Percentiles rank a stretch among this genome's conserved stretches.
Evolutionary conservation across 768 basidiomycete genomes (phyloP).

Genomic region (Mycena latifolia): DNA sequence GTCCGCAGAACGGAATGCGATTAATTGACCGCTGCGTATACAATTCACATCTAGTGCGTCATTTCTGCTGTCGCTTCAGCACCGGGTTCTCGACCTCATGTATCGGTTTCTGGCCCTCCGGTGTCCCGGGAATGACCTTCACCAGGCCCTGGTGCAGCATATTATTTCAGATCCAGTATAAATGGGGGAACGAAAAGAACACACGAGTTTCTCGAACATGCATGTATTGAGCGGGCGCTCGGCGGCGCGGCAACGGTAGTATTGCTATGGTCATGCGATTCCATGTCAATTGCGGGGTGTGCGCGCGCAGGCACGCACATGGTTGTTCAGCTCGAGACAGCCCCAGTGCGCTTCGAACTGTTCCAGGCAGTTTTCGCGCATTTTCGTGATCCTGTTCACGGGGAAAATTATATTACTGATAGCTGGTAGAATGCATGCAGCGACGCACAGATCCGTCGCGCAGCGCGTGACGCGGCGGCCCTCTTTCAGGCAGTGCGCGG

Average conservation of each 20-base stretch:
- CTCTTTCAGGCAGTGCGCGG: slow-evolving; percentile 94
- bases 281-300: neutral
- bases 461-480: slow-evolving; percentile 96
- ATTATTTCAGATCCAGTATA: neutral
- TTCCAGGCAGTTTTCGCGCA: slow-evolving; percentile 90
- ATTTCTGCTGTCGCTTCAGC: slow-evolving; percentile 89
- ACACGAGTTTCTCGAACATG: slow-evolving; percentile 95
- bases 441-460: slow-evolving; percentile 89
- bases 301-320: slow-evolving; percentile 65
- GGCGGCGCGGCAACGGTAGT: slow-evolving; percentile 88
- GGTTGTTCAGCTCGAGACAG: slow-evolving; percentile 95
- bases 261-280: slow-evolving; percentile 70
- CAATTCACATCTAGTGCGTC: slow-evolving; percentile 29
- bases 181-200: slow-evolving; percentile 46
- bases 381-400: slow-evolving; percentile 82
- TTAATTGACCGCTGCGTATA: slow-evolving; percentile 14
- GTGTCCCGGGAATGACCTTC: slow-evolving; percentile 92
- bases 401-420: neutral
- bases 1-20: neutral
- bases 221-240: slow-evolving; percentile 92
- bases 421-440: neutral
- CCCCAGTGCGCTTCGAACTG: slow-evolving; percentile 95
- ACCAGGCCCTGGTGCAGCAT: slow-evolving; percentile 76
- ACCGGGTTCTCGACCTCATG: slow-evolving; percentile 92
- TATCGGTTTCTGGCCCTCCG: slow-evolving; percentile 84